Percentiles rank a stretch among this genome's conserved stretches.
These are phyloP conservation scores for Apiospora koreana DNA, from an alignment of 2,329 filamentous ascomycete genomes.

Conservation along the genomic window DNA sequence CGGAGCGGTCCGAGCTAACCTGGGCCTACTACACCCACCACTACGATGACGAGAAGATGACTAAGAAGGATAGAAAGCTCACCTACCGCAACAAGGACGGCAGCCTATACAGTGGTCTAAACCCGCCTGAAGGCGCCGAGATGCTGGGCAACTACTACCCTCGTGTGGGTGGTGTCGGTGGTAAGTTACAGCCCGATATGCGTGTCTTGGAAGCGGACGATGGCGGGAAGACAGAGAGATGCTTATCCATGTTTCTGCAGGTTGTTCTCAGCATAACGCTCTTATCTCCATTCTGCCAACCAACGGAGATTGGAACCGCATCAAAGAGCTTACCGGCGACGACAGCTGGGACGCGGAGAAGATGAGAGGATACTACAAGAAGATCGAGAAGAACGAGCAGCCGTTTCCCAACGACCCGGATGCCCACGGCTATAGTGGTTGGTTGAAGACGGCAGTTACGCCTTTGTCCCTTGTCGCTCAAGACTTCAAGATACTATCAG, in stretches of 20 bases:
- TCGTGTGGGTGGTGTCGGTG: constrained; percentile 35
- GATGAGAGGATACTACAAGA: constrained; percentile 61
- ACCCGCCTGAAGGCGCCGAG: constrained; percentile 20
- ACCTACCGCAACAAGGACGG: constrained; percentile 37
- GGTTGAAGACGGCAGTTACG: constrained; percentile 49
- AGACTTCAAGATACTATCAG: constrained; percentile 47
- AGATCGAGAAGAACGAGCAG: constrained; percentile 58
- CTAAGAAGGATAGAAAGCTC: constrained; percentile 49
- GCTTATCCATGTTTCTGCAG: constrained; percentile 18
- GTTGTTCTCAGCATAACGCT: constrained; percentile 61
- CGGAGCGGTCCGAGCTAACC: constrained; percentile 46
- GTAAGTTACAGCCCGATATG: constrained; percentile 35
- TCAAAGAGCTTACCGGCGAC: constrained; percentile 61
- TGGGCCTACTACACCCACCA: constrained; percentile 20
- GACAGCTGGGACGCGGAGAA: constrained; percentile 56
- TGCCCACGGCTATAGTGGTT: constrained; percentile 58
- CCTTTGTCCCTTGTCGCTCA: constrained; percentile 46
- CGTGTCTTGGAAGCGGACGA: constrained; percentile 23
- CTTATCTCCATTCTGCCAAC: constrained; percentile 60
- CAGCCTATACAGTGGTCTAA: constrained; percentile 19
- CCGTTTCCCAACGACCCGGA: constrained; percentile 39
- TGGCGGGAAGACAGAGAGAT: too few species aligned
- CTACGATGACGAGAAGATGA: constrained; percentile 14
- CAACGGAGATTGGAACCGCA: constrained; percentile 59
- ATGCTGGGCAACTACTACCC: constrained; percentile 26